These are phyloP conservation scores for Diaporthe sp. DNA, from an alignment of 2,329 filamentous ascomycete species.

Conservation along the genomic window DNA sequence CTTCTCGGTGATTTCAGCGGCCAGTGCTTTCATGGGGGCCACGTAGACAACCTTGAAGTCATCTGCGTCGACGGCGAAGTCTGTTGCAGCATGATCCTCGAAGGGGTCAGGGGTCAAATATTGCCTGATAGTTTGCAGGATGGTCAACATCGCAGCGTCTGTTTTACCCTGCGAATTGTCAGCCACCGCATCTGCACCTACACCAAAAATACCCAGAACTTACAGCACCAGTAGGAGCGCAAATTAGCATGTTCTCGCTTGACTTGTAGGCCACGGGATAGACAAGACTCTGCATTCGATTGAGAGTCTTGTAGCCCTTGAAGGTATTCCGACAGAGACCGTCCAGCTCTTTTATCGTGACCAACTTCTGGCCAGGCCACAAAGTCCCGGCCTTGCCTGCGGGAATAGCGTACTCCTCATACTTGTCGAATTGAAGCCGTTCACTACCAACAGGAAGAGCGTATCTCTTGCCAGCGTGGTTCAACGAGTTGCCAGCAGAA, in stretches of 20 bases:
- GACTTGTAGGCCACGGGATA: constrained; percentile 96
- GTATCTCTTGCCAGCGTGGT: constrained; percentile 84
- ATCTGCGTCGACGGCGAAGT: constrained; percentile 86
- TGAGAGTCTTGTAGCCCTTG: constrained; percentile 91
- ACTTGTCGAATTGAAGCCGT: constrained; percentile 79
- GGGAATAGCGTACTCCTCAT: constrained; percentile 91
- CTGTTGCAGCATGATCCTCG: constrained; percentile 78
- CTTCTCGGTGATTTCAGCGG: constrained; percentile 96
- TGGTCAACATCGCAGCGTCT: constrained; percentile 96
- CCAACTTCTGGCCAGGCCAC: constrained; percentile 78
- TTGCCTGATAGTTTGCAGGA: constrained; percentile 90
- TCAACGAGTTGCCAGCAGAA: constrained; percentile 87
- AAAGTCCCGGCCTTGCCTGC: constrained; percentile 83
- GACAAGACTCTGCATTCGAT: constrained; percentile 97
- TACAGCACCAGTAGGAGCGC: constrained; percentile 92
- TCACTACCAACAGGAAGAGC: constrained; percentile 82
- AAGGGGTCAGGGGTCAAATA: constrained; percentile 85
- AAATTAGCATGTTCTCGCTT: constrained; percentile 98
- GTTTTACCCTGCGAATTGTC: constrained; percentile 80
- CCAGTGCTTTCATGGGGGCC: constrained; percentile 98
- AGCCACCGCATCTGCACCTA: constrained; percentile 21
- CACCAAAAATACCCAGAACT: constrained; percentile 48
- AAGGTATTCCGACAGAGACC: constrained; percentile 93
- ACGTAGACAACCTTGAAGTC: constrained; percentile 99
- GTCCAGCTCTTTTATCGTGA: constrained; percentile 87